A percentile compares a stretch with the other conserved stretches of the same genome.
phyloP scores from a whole-genome alignment of 352 stramenopile species.

The Globisporangium megalacanthum region DNA sequence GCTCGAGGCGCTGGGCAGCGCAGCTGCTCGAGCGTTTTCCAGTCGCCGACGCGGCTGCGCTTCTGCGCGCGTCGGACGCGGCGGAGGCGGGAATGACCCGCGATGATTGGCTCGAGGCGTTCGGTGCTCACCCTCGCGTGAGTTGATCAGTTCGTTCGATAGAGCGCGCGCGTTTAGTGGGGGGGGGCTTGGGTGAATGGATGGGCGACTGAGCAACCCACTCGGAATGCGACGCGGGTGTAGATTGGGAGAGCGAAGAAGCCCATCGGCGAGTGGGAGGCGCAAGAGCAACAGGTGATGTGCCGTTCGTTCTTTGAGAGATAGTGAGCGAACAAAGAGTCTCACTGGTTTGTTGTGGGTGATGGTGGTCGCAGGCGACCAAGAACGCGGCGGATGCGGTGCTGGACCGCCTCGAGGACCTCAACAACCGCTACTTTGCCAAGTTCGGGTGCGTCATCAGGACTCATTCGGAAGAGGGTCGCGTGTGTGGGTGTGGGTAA shows the following conservation, averaged over 20 bases:
- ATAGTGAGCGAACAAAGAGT: too few relatives aligned
- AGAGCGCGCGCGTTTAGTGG: neutral
- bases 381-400: conserved; percentile 41
- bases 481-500: too few relatives aligned
- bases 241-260: conserved; percentile 67
- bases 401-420: conserved; percentile 52
- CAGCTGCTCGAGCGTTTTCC: conserved; percentile 37
- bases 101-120: conserved; percentile 67
- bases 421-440: conserved; percentile 64
- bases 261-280: conserved; percentile 66
- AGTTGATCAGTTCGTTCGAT: neutral
- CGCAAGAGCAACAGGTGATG: conserved; percentile 61
- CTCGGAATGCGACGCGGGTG: neutral
- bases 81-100: conserved; percentile 33
- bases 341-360: too few relatives aligned
- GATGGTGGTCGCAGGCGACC: conserved; percentile 27
- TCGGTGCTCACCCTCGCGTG: conserved; percentile 57
- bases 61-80: conserved; percentile 34
- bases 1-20: conserved; percentile 42
- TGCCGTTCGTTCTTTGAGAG: too few relatives aligned
- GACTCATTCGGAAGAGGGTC: too few relatives aligned
- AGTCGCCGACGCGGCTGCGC: conserved; percentile 27
- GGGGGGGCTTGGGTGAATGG: neutral
- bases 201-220: neutral
- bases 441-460: conserved; percentile 49